phyloP scores from a whole-genome alignment of 2,329 filamentous ascomycete species.

The Anisogramma anomala region DNA sequence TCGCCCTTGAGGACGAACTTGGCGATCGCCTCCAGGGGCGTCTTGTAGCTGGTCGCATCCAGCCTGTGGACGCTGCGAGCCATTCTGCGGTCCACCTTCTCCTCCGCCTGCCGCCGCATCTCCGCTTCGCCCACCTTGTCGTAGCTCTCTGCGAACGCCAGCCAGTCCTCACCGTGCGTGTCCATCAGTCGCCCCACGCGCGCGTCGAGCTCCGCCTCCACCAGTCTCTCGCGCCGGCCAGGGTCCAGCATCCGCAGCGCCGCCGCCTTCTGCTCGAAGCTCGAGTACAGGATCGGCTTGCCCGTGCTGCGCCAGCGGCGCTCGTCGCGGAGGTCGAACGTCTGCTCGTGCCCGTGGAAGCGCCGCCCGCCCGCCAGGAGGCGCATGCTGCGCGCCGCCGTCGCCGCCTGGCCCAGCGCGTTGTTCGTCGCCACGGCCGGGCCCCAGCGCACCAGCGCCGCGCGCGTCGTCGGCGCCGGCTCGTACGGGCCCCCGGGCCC shows the following conservation, averaged over 20 bases:
- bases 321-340: slow-evolving; percentile 17
- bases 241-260: slow-evolving; percentile 16
- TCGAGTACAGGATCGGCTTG: slow-evolving; percentile 29
- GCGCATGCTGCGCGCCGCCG: slow-evolving; percentile 27
- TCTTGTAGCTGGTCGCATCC: slow-evolving; percentile 14
- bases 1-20: slow-evolving; percentile 28
- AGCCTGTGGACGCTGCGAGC: background rate
- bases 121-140: background rate
- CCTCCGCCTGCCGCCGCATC: background rate
- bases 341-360: slow-evolving; percentile 21
- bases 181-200: slow-evolving; percentile 22
- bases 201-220: slow-evolving; percentile 20
- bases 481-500: slow-evolving; percentile 23
- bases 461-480: slow-evolving; percentile 24
- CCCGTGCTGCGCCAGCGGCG: slow-evolving; percentile 17
- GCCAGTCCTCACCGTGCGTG: slow-evolving; percentile 6
- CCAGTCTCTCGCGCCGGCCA: slow-evolving; percentile 6
- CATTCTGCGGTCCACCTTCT: background rate
- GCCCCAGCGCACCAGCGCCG: slow-evolving; percentile 26
- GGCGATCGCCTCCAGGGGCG: slow-evolving; percentile 24
- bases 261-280: slow-evolving; percentile 19
- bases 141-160: slow-evolving; percentile 3
- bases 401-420: slow-evolving; percentile 22
- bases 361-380: slow-evolving; percentile 27
- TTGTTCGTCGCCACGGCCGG: slow-evolving; percentile 26